Evolutionary conservation across 2,329 filamentous ascomycete genomes (phyloP).

Genomic region (Allantophomopsis cytisporea): DNA sequence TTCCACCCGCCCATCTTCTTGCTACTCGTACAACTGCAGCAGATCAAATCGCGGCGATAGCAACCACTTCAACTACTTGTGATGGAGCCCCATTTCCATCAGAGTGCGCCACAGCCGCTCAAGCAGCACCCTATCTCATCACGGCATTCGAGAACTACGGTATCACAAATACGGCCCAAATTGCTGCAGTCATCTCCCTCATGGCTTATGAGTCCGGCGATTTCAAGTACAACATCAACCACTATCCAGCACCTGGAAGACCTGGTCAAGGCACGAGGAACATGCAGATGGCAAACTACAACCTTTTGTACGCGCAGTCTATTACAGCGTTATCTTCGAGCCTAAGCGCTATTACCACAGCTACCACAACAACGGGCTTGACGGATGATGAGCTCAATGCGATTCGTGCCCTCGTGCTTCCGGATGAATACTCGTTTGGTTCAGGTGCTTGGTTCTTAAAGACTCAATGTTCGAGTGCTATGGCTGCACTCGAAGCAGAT

Average conservation of each 20-base stretch:
- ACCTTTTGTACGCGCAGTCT: conserved; percentile 36
- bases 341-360: conserved; percentile 15
- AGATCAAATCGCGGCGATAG: conserved; percentile 22
- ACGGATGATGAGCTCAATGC: conserved; percentile 22
- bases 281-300: conserved; percentile 46
- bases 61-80: conserved; percentile 33
- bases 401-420: conserved; percentile 34
- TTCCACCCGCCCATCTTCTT: conserved; percentile 1
- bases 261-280: conserved; percentile 51
- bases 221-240: conserved; percentile 49
- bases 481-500: conserved; percentile 24
- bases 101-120: conserved; percentile 37
- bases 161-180: conserved; percentile 35
- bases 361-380: conserved; percentile 14
- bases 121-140: conserved; percentile 35
- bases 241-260: conserved; percentile 29
- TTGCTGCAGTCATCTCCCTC: conserved; percentile 44
- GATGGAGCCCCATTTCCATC: conserved; percentile 22
- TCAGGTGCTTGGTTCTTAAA: conserved; percentile 47
- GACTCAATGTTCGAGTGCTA: conserved; percentile 35
- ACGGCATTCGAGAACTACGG: conserved; percentile 37
- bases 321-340: conserved; percentile 26
- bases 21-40: conserved; percentile 6
- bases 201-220: conserved; percentile 46
- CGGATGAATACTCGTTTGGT: conserved; percentile 37